Percentiles rank a stretch among this genome's conserved stretches.
phyloP scores from a whole-genome alignment of 2,329 filamentous ascomycete genomes.

The Calycina marina region DNA sequence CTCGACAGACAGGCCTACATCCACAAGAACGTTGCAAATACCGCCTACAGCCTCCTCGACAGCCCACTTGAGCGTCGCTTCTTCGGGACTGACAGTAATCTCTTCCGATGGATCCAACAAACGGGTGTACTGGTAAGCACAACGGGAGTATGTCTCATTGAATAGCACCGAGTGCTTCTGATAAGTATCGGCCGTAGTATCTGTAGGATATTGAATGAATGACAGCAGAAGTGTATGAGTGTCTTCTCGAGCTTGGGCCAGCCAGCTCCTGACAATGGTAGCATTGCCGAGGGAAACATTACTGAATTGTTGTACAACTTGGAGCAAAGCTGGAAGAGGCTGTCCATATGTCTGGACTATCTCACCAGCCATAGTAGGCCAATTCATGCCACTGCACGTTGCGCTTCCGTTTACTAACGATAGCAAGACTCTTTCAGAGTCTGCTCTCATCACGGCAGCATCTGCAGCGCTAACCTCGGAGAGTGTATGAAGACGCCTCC shows the following conservation, averaged over 20 bases:
- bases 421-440: constrained; percentile 21
- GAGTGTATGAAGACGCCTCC: constrained; percentile 26
- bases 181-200: constrained; percentile 19
- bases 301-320: constrained; percentile 13
- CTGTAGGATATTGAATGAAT: constrained; percentile 30
- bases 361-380: constrained; percentile 27
- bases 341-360: constrained; percentile 27
- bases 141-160: constrained; percentile 26
- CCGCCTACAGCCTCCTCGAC: constrained; percentile 27
- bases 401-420: constrained; percentile 12
- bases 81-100: constrained; percentile 21
- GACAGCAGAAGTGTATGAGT: constrained; percentile 30
- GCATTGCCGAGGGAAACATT: constrained; percentile 14
- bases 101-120: constrained; percentile 20
- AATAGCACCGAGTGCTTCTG: constrained; percentile 22
- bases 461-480: constrained; percentile 21
- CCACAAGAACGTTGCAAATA: constrained; percentile 28
- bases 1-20: constrained; percentile 25
- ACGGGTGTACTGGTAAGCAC: constrained; percentile 28
- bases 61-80: constrained; percentile 25
- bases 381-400: constrained; percentile 29
- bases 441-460: constrained; percentile 22
- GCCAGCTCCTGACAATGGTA: constrained; percentile 20
- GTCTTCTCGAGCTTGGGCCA: constrained; percentile 22
- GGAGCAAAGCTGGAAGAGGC: constrained; percentile 23